Evolutionary conservation across 148 eudicot species (phyloP).

Genomic region (Heliosperma pusillum): DNA sequence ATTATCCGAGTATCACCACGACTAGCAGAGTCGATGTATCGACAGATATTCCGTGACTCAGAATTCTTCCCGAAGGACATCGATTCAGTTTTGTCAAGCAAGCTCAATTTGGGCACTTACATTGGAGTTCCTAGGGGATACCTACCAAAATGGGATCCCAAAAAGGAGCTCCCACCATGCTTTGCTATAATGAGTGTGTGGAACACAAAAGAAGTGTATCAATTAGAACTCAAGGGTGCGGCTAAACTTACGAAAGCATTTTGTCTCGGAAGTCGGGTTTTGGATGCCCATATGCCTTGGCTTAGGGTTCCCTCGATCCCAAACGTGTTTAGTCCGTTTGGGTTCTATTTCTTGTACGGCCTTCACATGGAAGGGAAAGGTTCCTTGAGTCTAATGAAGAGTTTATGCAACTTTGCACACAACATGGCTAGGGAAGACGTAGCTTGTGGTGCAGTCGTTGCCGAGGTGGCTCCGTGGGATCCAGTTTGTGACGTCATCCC

Average conservation of each 20-base stretch:
- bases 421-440: conserved; percentile 65
- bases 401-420: conserved; percentile 65
- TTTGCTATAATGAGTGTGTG: conserved; percentile 79
- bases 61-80: conserved; percentile 77
- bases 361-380: conserved; percentile 75
- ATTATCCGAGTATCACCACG: conserved; percentile 42
- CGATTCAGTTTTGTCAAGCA: conserved; percentile 42
- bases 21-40: conserved; percentile 44
- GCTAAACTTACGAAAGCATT: conserved; percentile 48
- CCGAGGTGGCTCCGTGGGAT: conserved; percentile 76
- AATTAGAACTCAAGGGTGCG: conserved; percentile 70
- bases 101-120: conserved; percentile 68
- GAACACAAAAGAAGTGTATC: conserved; percentile 81
- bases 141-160: conserved; percentile 45
- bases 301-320: conserved; percentile 76
- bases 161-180: conserved; percentile 46
- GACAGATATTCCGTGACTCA: conserved; percentile 33
- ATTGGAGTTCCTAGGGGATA: conserved; percentile 55
- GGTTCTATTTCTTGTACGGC: conserved; percentile 71
- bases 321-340: conserved; percentile 59
- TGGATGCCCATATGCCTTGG: conserved; percentile 81
- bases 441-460: conserved; percentile 60
- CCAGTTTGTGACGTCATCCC: conserved; percentile 64
- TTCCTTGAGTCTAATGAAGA: conserved; percentile 56
- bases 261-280: conserved; percentile 55